Conservation (phyloP, 169 alveolate species). For the Plasmodium coatneyi region DNA sequence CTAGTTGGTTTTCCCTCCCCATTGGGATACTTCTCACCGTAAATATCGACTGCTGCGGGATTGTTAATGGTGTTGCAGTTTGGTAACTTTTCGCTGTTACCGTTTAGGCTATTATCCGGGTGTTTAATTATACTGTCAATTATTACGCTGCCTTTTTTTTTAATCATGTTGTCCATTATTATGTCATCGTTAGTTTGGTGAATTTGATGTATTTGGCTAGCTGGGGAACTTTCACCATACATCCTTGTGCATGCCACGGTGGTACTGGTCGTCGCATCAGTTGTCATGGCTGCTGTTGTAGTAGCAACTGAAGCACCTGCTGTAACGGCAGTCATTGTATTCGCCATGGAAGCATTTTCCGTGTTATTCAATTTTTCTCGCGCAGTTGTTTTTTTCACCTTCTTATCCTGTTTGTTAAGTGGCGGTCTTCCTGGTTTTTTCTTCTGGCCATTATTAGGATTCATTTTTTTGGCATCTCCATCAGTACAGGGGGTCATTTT, state of each 20-base stretch:
- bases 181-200: constrained; percentile 8
- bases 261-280: not conserved
- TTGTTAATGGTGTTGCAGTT: not conserved
- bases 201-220: not conserved
- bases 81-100: not conserved
- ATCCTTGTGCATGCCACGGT: constrained; percentile 1
- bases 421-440: not conserved
- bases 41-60: not conserved
- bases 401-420: not conserved
- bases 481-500: not conserved
- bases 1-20: constrained; percentile 1
- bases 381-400: constrained; percentile 12
- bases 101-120: not conserved
- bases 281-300: not conserved
- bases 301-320: not conserved
- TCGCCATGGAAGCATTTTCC: not conserved
- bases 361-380: constrained; percentile 17
- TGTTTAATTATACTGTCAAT: constrained; percentile 25
- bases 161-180: not conserved
- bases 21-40: constrained; percentile 2
- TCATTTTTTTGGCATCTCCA: not conserved
- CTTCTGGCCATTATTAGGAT: not conserved
- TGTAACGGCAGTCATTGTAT: not conserved
- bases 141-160: not conserved
- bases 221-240: not conserved